Conservation (phyloP, 139 green algal genomes). For the Auxenochlorella pyrenoidosa region DNA sequence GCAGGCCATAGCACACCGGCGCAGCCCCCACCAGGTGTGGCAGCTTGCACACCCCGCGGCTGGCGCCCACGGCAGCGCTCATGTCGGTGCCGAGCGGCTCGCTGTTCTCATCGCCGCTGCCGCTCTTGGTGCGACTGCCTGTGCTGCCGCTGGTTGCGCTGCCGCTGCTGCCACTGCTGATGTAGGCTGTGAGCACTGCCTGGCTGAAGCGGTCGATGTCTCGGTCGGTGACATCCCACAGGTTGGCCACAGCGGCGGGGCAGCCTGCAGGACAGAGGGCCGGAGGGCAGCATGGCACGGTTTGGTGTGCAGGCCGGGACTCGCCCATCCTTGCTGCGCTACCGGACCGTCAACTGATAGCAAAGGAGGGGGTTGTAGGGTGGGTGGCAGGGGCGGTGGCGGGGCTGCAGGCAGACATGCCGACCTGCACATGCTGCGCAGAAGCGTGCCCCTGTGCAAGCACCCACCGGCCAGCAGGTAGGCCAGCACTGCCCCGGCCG, state of each 20-base stretch:
- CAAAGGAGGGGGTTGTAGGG: too few relatives aligned
- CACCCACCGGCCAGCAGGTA: slow-evolving; percentile 82
- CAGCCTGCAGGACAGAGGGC: slow-evolving; percentile 61
- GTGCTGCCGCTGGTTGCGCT: neutral
- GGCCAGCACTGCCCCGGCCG: slow-evolving; percentile 67
- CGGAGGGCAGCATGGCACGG: neutral
- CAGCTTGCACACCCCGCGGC: slow-evolving; percentile 78
- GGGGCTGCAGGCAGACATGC: too few relatives aligned
- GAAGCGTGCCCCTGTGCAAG: neutral
- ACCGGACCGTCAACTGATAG: too few relatives aligned
- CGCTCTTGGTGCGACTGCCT: neutral
- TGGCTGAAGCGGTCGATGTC: slow-evolving; percentile 93
- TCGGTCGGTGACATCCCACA: slow-evolving; percentile 97
- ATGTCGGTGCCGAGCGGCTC: slow-evolving; percentile 19
- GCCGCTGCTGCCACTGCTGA: slow-evolving; percentile 29
- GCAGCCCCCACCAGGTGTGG: slow-evolving; percentile 84
- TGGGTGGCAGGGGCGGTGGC: too few relatives aligned
- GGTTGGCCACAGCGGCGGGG: slow-evolving; percentile 85
- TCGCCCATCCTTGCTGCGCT: too few relatives aligned
- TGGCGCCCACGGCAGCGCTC: slow-evolving; percentile 50
- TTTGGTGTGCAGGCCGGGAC: too few relatives aligned
- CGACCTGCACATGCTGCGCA: too few relatives aligned
- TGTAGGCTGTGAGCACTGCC: slow-evolving; percentile 73
- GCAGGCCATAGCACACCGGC: slow-evolving; percentile 93
- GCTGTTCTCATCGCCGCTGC: neutral